Base-by-base conservation (phyloP, 2,329 filamentous ascomycete species). In the Plenodomus biglobosus region DNA sequence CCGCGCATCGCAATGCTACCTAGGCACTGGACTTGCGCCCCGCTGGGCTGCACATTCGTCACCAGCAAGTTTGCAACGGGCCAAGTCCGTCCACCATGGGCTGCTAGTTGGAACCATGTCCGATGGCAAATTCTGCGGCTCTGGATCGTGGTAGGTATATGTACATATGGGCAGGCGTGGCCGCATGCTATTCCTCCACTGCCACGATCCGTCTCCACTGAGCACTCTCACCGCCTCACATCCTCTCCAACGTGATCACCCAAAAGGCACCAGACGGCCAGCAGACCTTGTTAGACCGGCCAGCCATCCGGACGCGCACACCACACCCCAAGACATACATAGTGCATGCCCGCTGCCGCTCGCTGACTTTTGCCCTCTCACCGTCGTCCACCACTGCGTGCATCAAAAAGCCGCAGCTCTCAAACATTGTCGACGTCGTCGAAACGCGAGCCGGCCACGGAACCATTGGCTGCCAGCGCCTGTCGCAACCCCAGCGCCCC, bases 101-200 rank as follows among this genome's bases (percentile, higher is more conserved):
- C n/a, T 44, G 82, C 56, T 76, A 78, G 22, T 80, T 85, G 68
- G 75, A 83, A 24, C 5, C 22, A 24, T 10, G 22, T 24, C 22
- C 22, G 22, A 24, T 24, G 22, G 22, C 27, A 32, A 11, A 11
- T 15, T 32, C 6, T 32, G 15, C 6, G 27, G 27, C 27, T 7
- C 27, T 32, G 6, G 27, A 15, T 3, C 6, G 3, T 15, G 8
- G 27, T 15, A 24, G 85, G 53, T 76, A 82, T 84, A 71, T 81
- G 83, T 34, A 68, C 86, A 84, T 19, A 65, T 85, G 62, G 73
- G 82, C 48, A 62, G 84, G 56, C 65, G 65, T 68, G 67, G 59
- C 59, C 59, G 56, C 55, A 53, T 63, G 56, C 59, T 57, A 68
- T 69, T 64, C 64, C 65, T 59, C 59, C 38, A 55, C 47, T 44